Evolutionary conservation across 371 early-diverging fungal genomes (phyloP), one percentile per base, ranked within the genome.

Genomic region (Racocetra persica): DNA sequence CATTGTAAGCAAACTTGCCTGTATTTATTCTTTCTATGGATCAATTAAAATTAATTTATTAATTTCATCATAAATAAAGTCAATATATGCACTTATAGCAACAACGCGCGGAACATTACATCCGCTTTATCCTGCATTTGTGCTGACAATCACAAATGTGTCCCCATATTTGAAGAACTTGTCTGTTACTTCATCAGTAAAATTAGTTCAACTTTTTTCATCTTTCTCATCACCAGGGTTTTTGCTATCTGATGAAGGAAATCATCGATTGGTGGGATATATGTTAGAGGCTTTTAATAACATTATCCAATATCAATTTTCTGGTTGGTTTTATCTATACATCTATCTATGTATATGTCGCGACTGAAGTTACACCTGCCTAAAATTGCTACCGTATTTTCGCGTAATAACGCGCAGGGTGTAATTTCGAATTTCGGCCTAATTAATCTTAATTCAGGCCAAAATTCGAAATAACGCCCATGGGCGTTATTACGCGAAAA

Each of bases 141-240:
- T 96, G 36, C 82, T 93, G 14, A 90, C 93, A n/a, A 86, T 97
- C 28, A 84, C 92, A 66, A 97, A 97, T 82, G 89, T 95, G 7
- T 92, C 95, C 2, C 94, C 96, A 2, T 93, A 92, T 81, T 77
- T 95, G 55, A 94, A 93, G 72, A 89, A 90, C 55, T 80, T 96
- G 18, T 92, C 93, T 38, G 89, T 91, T 6, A 87, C 92, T 2
- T 90, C 97, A 0, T 84, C 93, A 3, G 91, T 89, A 77, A 93
- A 94, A 80, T 86, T 97, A 5, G 81, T 95, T n/a, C 86, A 88
- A 20, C 85, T 97, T 32, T 94, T 95, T 79, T 86, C 85, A 22
- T 91, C 93, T 32, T 93, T 95, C 83, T 88, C 94, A n/a, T 91
- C 93, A 32, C 93, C 96, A 4, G 90, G 90, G 5, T 95, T 95